Evolutionary conservation across 345 rosid species (phyloP).

Genomic region (Raphanus raphanistrum): DNA sequence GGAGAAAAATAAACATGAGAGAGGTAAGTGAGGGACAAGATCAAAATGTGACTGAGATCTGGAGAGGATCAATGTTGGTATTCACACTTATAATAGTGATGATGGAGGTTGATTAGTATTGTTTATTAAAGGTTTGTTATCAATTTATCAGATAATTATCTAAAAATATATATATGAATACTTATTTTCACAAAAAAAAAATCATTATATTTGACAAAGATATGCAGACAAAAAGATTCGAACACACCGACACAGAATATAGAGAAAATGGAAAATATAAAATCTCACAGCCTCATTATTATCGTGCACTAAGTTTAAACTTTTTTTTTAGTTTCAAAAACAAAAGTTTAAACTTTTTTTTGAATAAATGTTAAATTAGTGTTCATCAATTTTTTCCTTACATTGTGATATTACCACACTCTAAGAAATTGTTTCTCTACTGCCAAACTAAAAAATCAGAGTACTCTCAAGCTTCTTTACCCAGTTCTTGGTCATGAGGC

Average conservation of each 20-base stretch:
- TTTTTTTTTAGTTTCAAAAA: too few species aligned
- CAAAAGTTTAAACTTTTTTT: too few species aligned
- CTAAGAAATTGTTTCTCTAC: too few species aligned
- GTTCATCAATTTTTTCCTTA: too few species aligned
- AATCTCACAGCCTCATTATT: not conserved
- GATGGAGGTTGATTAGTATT: not conserved
- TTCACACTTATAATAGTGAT: not conserved
- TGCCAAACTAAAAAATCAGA: too few species aligned
- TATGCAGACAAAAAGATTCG: not conserved
- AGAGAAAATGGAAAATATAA: not conserved
- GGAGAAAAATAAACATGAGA: conserved; percentile 13
- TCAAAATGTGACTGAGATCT: not conserved
- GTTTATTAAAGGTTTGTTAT: not conserved
- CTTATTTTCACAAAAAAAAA: not conserved
- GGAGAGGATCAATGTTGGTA: not conserved
- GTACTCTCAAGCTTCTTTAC: too few species aligned
- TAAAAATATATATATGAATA: not conserved
- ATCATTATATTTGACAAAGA: not conserved
- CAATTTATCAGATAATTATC: not conserved
- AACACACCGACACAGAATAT: not conserved
- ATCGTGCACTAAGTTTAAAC: too few species aligned
- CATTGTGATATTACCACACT: too few species aligned
- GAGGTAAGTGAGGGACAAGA: not conserved
- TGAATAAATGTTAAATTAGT: too few species aligned
- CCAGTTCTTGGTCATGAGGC: too few species aligned